phyloP scores from a whole-genome alignment of 2,329 filamentous ascomycete species.

The Dothideomycetidae sp. region DNA sequence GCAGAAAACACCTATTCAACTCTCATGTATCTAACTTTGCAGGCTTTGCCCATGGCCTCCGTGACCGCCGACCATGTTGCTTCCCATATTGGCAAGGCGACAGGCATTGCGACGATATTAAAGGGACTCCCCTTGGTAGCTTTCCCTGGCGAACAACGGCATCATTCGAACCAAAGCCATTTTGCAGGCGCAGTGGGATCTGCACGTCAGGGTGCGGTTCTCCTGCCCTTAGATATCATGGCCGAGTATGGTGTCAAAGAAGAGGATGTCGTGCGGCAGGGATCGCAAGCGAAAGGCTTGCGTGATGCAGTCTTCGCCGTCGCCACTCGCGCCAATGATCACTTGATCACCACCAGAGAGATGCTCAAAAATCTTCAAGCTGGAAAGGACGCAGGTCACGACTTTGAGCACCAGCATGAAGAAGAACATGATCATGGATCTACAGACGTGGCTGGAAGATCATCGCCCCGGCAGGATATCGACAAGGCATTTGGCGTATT shows the following conservation, averaged over 20 bases:
- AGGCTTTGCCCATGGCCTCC: conserved; percentile 62
- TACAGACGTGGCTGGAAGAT: conserved; percentile 13
- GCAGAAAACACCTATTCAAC: conserved; percentile 92
- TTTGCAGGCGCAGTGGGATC: conserved; percentile 27
- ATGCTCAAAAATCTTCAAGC: conserved; percentile 72
- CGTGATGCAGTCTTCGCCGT: conserved; percentile 84
- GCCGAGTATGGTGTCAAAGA: conserved; percentile 65
- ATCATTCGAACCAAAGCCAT: conserved; percentile 36
- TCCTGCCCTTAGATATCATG: conserved; percentile 83
- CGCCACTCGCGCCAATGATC: conserved; percentile 86
- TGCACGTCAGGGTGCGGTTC: conserved; percentile 48
- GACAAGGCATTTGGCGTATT: conserved; percentile 64
- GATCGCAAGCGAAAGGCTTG: conserved; percentile 63
- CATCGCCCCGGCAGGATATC: conserved; percentile 37
- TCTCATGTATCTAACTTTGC: conserved; percentile 74
- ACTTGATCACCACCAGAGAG: conserved; percentile 82
- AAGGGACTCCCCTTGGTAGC: conserved; percentile 80
- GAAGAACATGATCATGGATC: conserved; percentile 44
- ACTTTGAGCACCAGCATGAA: conserved; percentile 76
- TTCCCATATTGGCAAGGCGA: conserved; percentile 88
- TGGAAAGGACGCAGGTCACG: conserved; percentile 64
- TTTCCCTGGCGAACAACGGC: conserved; percentile 50
- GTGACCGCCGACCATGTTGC: conserved; percentile 84
- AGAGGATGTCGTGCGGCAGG: conserved; percentile 75
- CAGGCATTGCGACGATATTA: conserved; percentile 74